Base-by-base conservation (phyloP, 495 filamentous ascomycete genomes). In the Darksidea phi region DNA sequence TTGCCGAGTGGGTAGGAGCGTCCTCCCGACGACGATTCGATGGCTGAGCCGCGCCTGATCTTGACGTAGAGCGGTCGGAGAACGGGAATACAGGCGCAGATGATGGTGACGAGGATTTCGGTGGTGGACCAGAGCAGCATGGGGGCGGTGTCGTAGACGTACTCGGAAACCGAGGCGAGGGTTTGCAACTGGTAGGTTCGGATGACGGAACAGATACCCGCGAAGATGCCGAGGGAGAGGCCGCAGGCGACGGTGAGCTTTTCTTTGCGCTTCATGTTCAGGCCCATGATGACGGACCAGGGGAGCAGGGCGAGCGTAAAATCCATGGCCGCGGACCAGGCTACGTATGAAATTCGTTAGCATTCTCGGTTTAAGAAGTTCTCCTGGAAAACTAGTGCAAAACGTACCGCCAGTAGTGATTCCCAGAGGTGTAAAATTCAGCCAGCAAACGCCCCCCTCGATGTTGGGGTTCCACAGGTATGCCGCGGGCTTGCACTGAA, bases 41-140 rank as follows among this genome's bases (percentile, higher is more conserved):
- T 32, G 8, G 17, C 13, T 1, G 57, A 60, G 7, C 57, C 57
- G 37, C 45, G 37, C 10, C 6, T 17, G 36, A 60, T n/a, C 26
- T 36, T 23, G 2, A 61, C 50, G 41, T 54, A 61, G 12, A 72
- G 61, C 0, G 70, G 66, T 8, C 64, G 61, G 8, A 73, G 53
- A 15, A 68, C 69, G 28, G 69, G 67, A 28, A 77, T 49, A 55
- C 75, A 78, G 13, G 75, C 76, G 60, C 76, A 79, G 17, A 79
- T 66, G n/a, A 80, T 71, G 34, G 75, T 76, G 0, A 72, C 66
- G 65, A 75, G 73, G 64, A 70, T 72, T 69, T 80, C 77, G 43
- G 76, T 68, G 2, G 71, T 64, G 45, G 72, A 74, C 78, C 77
- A 81, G 60, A 75, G 73, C 12, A 75, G 67, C 25, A 74, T 74